Base-by-base conservation (phyloP, 2,329 filamentous ascomycete species). In the Aspergillus quadrilineatus region DNA sequence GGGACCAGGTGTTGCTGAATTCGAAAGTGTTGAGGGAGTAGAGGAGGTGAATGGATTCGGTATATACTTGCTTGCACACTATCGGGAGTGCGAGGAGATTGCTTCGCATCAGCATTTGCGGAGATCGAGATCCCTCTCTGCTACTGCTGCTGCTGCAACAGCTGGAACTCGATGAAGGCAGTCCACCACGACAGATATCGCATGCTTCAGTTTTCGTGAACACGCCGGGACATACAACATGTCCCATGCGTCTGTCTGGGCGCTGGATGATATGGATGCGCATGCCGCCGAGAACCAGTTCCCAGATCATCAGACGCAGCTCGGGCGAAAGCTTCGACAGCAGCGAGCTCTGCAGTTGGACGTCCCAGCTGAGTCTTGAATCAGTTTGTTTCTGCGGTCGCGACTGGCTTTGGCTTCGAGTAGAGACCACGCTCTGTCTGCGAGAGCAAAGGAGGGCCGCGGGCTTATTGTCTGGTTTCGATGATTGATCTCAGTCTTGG, bases 1-100 rank as follows among this genome's bases (percentile, higher is more conserved):
- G 67, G 29, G 71, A 68, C 73, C 73, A 75, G 55, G 73, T 73
- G 51, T 70, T 74, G 60, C 71, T 74, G 62, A 75, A 74, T 56
- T 74, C 69, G 58, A 75, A 72, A 42, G 61, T 69, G 56, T 70
- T 72, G 44, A 65, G 62, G 4, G 66, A 66, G 59, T 75, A 75
- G 22, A 75, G 65, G 29, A 72, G 58, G 49, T 67, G 60, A 42
- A 71, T 70, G 1, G 70, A 71, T 65, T 75, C 73, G 56, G 60
- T 53, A 59, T 71, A 73, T 71, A 73, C 71, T 62, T 74, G 71
- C 51, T 70, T 71, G 64, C 71, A 73, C 14, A 67, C 65, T 57
- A 71, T 62, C 41, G 64, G 57, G 43, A 74, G 60, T 26, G 65
- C 64, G 4, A 75, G 61, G 30, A 74, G 62, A 39, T 49, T 15